phyloP scores from a whole-genome alignment of 345 rosid species.

The Euphorbia pulcherrima region DNA sequence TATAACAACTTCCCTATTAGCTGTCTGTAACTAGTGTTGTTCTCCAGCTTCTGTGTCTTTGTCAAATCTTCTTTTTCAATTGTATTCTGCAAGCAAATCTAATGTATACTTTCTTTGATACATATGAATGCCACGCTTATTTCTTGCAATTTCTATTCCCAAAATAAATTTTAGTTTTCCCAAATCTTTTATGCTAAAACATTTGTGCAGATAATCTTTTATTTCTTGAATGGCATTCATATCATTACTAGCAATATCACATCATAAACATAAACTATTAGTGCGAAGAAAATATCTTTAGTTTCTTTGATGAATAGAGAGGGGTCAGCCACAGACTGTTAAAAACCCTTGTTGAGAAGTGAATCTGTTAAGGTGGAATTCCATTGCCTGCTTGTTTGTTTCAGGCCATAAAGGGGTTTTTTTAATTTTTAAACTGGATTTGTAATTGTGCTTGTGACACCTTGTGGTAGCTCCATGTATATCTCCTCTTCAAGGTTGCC shows the following conservation, averaged over 20 bases:
- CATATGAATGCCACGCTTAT: neutral
- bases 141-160: neutral
- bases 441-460: neutral
- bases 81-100: neutral
- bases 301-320: neutral
- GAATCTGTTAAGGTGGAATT: neutral
- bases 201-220: neutral
- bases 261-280: neutral
- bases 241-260: neutral
- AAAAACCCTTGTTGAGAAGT: neutral
- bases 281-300: neutral
- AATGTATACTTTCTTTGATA: neutral
- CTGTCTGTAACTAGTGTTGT: neutral
- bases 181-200: neutral
- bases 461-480: neutral
- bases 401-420: neutral
- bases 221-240: neutral
- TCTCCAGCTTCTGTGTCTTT: neutral
- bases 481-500: neutral
- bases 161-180: neutral
- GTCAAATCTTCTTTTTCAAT: neutral
- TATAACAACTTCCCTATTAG: neutral
- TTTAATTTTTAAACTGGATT: neutral
- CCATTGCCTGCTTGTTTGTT: neutral
- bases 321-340: neutral